Percentiles rank a stretch among this genome's conserved stretches.
These are phyloP conservation scores for Penicillium fuscoglaucum DNA, from an alignment of 2,329 filamentous ascomycete genomes.

Conservation along the genomic window DNA sequence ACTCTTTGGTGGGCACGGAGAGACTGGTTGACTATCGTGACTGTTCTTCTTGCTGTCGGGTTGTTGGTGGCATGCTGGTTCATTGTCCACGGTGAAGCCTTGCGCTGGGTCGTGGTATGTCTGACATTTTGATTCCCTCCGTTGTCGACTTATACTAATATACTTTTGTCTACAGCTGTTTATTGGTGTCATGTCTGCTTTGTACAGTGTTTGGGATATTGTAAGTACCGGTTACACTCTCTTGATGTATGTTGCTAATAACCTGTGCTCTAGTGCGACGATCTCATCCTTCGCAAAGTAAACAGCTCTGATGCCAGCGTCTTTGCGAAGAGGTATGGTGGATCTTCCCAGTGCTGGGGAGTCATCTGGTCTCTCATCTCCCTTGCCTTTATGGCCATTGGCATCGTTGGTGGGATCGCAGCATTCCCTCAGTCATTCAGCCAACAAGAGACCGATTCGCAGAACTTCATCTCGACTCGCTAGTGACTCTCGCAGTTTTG, in stretches of 20 bases:
- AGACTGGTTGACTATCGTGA: constrained; percentile 75
- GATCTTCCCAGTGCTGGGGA: constrained; percentile 79
- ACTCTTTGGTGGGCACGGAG: constrained; percentile 78
- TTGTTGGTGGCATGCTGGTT: constrained; percentile 76
- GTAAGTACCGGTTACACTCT: constrained; percentile 38
- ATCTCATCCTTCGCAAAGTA: constrained; percentile 76
- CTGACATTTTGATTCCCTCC: neutral
- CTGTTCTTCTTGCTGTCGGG: constrained; percentile 68
- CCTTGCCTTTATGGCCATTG: constrained; percentile 67
- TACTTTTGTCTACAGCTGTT: constrained; percentile 56
- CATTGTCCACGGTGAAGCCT: constrained; percentile 70
- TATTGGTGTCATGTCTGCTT: constrained; percentile 77
- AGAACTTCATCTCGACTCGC: constrained; percentile 61
- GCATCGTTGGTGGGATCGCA: constrained; percentile 73
- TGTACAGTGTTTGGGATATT: constrained; percentile 84
- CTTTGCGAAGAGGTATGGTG: constrained; percentile 75
- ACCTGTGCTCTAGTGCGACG: constrained; percentile 60
- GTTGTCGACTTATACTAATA: constrained; percentile 3
- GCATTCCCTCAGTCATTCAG: constrained; percentile 70
- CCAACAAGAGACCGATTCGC: constrained; percentile 68
- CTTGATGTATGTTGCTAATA: neutral
- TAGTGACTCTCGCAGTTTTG: neutral
- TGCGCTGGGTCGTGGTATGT: constrained; percentile 68
- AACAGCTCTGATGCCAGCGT: constrained; percentile 78
- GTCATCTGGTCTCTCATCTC: constrained; percentile 75